Base-by-base conservation (phyloP, 2,329 filamentous ascomycete species). In the Colletotrichum graminicola region DNA sequence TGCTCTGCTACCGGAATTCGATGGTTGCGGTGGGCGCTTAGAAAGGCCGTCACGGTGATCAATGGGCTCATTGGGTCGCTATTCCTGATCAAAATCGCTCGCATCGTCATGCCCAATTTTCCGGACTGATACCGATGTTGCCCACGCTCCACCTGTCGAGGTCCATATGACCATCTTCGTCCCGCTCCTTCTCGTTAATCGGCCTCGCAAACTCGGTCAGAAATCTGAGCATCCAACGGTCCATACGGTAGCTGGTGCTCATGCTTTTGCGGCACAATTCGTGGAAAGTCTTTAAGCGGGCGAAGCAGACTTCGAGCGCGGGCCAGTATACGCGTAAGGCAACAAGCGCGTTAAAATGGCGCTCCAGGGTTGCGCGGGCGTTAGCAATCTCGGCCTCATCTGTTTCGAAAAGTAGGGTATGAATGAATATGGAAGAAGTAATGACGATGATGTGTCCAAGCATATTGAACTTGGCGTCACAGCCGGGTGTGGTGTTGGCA, bases 401-500 rank as follows among this genome's bases (percentile, higher is more conserved):
- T 1, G 75, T 75, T 59, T 77, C 77, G 67, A 85, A 85, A 0
- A 86, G 79, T 1, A 86, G 77, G 0, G 78, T 85, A 67, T 86
- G 84, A 16, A 86, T 79, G 60, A 85, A 81, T 0, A 86, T 79
- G 0, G 84, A 84, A 0, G 84, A 86, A 0, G 83, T 79, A 36
- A 86, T 82, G 12, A 85, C 82, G 6, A 84, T 77, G 43, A 85
- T 82, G 74, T 86, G 84, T 0, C 82, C 84, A 1, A 85, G 81
- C 77, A 84, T 82, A 12, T 78, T 80, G 69, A 85, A 85, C 34
- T 81, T 79, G 16, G 81, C 80, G 51, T 84, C 81, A 71, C 81
- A 84, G 54, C 79, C 75, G 5, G 80, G 74, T 23, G 76, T 79
- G 10, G 78, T 77, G 36, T 80, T 78, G 11, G 83, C 79, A 5